These are phyloP conservation scores for Penicillium egyptiacum DNA, from an alignment of 495 filamentous ascomycete genomes.

Conservation along the genomic window DNA sequence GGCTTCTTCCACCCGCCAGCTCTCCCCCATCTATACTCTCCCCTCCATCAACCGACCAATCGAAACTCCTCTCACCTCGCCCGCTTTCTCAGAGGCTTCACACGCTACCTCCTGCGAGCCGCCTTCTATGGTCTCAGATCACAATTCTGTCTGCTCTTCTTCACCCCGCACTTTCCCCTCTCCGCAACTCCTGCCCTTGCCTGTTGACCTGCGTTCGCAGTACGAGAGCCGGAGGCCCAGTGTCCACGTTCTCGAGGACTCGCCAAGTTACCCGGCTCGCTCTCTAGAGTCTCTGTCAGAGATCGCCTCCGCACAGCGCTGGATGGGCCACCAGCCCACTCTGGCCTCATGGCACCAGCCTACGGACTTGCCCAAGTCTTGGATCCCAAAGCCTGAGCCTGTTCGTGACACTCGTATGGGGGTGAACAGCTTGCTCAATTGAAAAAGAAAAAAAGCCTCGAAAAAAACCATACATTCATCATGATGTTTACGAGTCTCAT, in stretches of 20 bases:
- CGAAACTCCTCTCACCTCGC: constrained; percentile 69
- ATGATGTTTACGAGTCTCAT: constrained; percentile 19
- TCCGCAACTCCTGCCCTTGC: constrained; percentile 44
- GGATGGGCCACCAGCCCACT: constrained; percentile 35
- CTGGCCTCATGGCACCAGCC: constrained; percentile 35
- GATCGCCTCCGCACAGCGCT: constrained; percentile 33
- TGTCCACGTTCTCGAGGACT: constrained; percentile 34
- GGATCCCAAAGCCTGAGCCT: constrained; percentile 27
- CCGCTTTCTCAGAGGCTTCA: constrained; percentile 61
- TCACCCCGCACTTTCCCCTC: constrained; percentile 50
- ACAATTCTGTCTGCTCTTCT: constrained; percentile 61
- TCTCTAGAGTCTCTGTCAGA: constrained; percentile 36
- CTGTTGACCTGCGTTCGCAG: constrained; percentile 33
- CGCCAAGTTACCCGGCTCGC: constrained; percentile 24
- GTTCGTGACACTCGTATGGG: constrained; percentile 49
- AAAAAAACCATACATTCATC: not conserved
- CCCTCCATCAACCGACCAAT: constrained; percentile 48
- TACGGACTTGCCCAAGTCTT: constrained; percentile 24
- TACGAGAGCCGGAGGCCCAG: constrained; percentile 38
- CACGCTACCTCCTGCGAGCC: constrained; percentile 61
- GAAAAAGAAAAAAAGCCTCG: not conserved
- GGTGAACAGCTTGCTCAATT: constrained; percentile 42
- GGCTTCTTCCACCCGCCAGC: constrained; percentile 38
- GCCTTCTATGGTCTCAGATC: constrained; percentile 71
- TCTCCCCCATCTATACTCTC: constrained; percentile 48